A percentile compares a stretch with the other conserved stretches of the same genome.
Evolutionary conservation across 169 alveolate species (phyloP).

Genomic region (Plasmodium gaboni): DNA sequence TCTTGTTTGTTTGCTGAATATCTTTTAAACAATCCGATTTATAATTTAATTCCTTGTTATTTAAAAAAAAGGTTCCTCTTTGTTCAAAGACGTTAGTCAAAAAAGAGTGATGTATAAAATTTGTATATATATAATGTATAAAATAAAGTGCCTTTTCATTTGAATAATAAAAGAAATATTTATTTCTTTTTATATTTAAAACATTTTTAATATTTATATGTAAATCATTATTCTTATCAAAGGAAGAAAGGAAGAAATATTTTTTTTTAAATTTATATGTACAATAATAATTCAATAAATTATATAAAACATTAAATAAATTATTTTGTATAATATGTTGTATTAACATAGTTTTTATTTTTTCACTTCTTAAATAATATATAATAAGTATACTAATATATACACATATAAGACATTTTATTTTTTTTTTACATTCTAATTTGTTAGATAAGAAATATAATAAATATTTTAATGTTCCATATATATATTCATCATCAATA

Average conservation of each 20-base stretch:
- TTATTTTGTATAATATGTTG: constrained; percentile 10
- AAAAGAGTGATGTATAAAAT: constrained; percentile 45
- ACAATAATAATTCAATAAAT: constrained; percentile 24
- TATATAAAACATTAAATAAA: constrained; percentile 39
- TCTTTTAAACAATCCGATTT: too few relatives aligned
- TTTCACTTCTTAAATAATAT: constrained; percentile 10
- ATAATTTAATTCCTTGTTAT: too few relatives aligned
- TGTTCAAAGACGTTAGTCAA: constrained; percentile 38
- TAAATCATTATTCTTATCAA: constrained; percentile 4
- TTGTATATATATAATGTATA: constrained; percentile 46
- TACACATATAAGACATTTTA: constrained; percentile 44
- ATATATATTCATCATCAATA: neutral
- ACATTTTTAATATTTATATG: constrained; percentile 28
- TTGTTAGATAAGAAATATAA: constrained; percentile 2
- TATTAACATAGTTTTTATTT: constrained; percentile 18
- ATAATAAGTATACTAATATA: constrained; percentile 44
- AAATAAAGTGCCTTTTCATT: constrained; percentile 10
- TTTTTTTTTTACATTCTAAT: constrained; percentile 5
- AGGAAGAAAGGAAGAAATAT: constrained; percentile 9
- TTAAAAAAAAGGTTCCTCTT: neutral
- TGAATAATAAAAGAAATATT: constrained; percentile 43
- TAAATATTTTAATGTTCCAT: constrained; percentile 6
- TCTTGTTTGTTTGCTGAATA: neutral
- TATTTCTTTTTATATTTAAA: constrained; percentile 11
- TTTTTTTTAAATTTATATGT: constrained; percentile 27